Base-by-base conservation (phyloP, 345 rosid species). In the Psidium friedrichsthalianum region DNA sequence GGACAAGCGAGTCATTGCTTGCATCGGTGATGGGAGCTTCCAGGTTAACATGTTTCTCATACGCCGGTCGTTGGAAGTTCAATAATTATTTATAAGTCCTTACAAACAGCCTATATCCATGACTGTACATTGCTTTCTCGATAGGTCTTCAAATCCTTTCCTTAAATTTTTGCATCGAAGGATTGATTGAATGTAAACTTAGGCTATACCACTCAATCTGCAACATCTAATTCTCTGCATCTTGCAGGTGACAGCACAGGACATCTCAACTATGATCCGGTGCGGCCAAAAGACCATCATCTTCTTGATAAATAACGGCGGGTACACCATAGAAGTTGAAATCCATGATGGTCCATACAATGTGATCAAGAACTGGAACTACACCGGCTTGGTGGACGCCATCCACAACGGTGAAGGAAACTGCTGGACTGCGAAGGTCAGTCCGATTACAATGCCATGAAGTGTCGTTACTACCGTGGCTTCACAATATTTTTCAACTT, bases 1-100 rank as follows among this genome's bases (percentile, higher is more conserved):
- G 9, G 89, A 90, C 80, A 92, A 90, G 87, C 91, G 92, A 4
- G 92, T 92, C 85, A 91, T 91, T 78, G 92, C 95, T 86, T 93
- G 89, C 85, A 91, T 91, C 8, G 93, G 93, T 29, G 93, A 93
- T 32, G 93, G 95, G 51, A 93, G 95, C 90, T 93, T 90, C 90
- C 95, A 93, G 92, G 93, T 90, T 7, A 9, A 32, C 27, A 64
- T 22, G 83, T 29, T 36, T 51, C 16, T 24, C 21, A 36, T 69
- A 32, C 13, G 78, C 24, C 12, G 47, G 44, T 21, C 78, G 18
- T 69, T 32, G 11, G 47, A 69, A 69, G 47, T 69, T 32, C 24
- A 9, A 9, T 18, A 22, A 56, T 10, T 56, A 56, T 21, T 56
- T 56, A 21, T 56, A 22, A 3, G 25, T 56, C 10, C 58, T 56